Conservation (phyloP, 2,329 filamentous ascomycete species). For the Lithohypha guttulata region DNA sequence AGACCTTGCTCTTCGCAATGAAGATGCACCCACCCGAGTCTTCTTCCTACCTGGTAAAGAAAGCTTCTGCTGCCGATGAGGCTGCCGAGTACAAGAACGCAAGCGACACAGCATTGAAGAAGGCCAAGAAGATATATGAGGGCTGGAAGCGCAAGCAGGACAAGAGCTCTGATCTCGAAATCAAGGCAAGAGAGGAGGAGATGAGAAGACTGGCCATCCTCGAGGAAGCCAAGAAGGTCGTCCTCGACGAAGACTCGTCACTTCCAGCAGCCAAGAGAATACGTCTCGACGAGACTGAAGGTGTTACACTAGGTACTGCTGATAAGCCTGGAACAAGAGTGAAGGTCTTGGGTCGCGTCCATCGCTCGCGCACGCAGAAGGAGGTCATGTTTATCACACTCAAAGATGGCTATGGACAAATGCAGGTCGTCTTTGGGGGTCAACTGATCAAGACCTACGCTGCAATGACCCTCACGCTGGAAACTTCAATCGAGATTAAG, state of each 20-base stretch:
- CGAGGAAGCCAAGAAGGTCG: slow-evolving; percentile 72
- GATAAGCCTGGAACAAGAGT: slow-evolving; percentile 60
- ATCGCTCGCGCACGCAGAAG: slow-evolving; percentile 71
- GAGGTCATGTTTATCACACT: slow-evolving; percentile 79
- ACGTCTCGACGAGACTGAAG: slow-evolving; percentile 60
- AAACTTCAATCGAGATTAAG: slow-evolving; percentile 74
- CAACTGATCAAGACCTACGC: slow-evolving; percentile 86
- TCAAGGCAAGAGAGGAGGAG: slow-evolving; percentile 61
- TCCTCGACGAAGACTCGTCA: slow-evolving; percentile 57
- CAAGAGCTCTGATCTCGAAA: slow-evolving; percentile 63
- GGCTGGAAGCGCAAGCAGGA: slow-evolving; percentile 73
- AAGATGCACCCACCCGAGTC: slow-evolving; percentile 55
- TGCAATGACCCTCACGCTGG: slow-evolving; percentile 70
- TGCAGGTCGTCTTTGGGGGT: slow-evolving; percentile 76
- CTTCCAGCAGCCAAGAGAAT: slow-evolving; percentile 67
- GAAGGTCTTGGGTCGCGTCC: slow-evolving; percentile 70
- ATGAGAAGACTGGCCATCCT: slow-evolving; percentile 60
- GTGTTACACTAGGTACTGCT: slow-evolving; percentile 44
- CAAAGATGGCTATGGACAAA: slow-evolving; percentile 68
- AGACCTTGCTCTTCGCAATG: slow-evolving; percentile 68
- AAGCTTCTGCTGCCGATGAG: slow-evolving; percentile 54
- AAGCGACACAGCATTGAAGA: slow-evolving; percentile 76
- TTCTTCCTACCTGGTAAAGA: slow-evolving; percentile 56
- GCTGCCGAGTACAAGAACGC: slow-evolving; percentile 68
- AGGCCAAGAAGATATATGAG: slow-evolving; percentile 64